Evolutionary conservation across 2,329 filamentous ascomycete species (phyloP).

Genomic region (Penicillium corylophilum): DNA sequence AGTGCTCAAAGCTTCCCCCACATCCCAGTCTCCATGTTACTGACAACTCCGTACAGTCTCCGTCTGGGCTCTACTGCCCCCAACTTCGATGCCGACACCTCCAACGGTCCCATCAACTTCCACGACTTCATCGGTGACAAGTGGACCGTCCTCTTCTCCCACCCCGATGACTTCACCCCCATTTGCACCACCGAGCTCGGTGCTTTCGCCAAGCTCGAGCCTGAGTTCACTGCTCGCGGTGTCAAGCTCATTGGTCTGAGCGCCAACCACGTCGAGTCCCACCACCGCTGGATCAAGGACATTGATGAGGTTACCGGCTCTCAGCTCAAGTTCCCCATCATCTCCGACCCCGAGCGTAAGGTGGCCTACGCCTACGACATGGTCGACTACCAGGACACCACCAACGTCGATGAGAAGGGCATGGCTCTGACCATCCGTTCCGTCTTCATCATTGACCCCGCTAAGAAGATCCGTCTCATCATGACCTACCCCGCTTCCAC

Average conservation of each 20-base stretch:
- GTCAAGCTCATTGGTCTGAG: conserved; percentile 88
- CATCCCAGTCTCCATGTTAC: neutral
- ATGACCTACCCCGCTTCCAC: conserved; percentile 91
- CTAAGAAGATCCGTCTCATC: conserved; percentile 89
- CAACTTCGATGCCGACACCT: conserved; percentile 69
- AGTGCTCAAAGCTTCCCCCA: neutral
- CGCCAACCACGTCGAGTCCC: conserved; percentile 80
- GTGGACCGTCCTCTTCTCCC: conserved; percentile 70
- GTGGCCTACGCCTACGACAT: conserved; percentile 77
- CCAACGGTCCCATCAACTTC: conserved; percentile 66
- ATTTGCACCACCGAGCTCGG: conserved; percentile 96
- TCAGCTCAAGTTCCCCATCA: conserved; percentile 73
- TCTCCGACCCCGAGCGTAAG: conserved; percentile 76
- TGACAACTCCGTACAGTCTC: conserved; percentile 44
- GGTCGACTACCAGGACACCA: conserved; percentile 78
- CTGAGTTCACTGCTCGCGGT: conserved; percentile 81
- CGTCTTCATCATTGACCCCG: conserved; percentile 91
- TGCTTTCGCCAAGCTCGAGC: conserved; percentile 86
- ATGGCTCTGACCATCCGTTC: conserved; percentile 83
- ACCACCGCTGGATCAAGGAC: conserved; percentile 88
- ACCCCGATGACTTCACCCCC: conserved; percentile 81
- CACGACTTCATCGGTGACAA: conserved; percentile 69
- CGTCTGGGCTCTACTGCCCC: conserved; percentile 66
- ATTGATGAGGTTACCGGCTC: conserved; percentile 75
- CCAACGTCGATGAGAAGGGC: conserved; percentile 76